A percentile compares a stretch with the other conserved stretches of the same genome.
phyloP scores from a whole-genome alignment of 78 protist genomes.

The Creolimax fragrantissima region DNA sequence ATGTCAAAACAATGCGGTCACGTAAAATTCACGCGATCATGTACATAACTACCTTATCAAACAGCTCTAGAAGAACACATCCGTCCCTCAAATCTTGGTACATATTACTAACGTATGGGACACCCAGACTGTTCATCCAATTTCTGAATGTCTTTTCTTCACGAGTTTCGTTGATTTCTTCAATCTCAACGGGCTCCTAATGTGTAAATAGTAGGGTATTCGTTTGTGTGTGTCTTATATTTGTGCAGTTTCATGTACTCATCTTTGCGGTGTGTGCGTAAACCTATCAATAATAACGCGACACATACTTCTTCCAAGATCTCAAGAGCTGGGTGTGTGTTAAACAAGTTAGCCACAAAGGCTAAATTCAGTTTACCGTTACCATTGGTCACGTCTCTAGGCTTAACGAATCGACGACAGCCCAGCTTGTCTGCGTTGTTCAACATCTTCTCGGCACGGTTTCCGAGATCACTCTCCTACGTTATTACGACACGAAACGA shows the following conservation, averaged over 20 bases:
- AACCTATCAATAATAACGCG: too few relatives aligned
- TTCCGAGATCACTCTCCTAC: conserved; percentile 26
- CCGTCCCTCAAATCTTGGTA: conserved; percentile 81
- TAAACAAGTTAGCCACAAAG: conserved; percentile 91
- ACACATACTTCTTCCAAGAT: too few relatives aligned
- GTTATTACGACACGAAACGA: too few relatives aligned
- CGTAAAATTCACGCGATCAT: background rate
- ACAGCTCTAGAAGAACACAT: conserved; percentile 62
- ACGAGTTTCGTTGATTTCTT: conserved; percentile 68
- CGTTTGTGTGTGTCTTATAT: too few relatives aligned
- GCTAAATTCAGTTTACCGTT: conserved; percentile 82
- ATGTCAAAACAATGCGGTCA: too few relatives aligned
- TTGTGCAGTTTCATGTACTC: too few relatives aligned
- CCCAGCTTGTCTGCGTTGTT: conserved; percentile 75
- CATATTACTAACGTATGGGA: conserved; percentile 64
- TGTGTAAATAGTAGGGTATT: too few relatives aligned
- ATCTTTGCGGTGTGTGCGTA: too few relatives aligned
- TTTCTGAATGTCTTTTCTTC: conserved; percentile 79
- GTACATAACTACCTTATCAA: conserved; percentile 53
- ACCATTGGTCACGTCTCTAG: conserved; percentile 71
- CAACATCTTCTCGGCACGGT: conserved; percentile 74
- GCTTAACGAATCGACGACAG: conserved; percentile 61
- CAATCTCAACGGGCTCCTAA: conserved; percentile 43
- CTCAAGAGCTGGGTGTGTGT: too few relatives aligned
- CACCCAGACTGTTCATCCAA: conserved; percentile 90